Evolutionary conservation across 208 protist species (phyloP).

Genomic region (Paratrypanosoma confusum): DNA sequence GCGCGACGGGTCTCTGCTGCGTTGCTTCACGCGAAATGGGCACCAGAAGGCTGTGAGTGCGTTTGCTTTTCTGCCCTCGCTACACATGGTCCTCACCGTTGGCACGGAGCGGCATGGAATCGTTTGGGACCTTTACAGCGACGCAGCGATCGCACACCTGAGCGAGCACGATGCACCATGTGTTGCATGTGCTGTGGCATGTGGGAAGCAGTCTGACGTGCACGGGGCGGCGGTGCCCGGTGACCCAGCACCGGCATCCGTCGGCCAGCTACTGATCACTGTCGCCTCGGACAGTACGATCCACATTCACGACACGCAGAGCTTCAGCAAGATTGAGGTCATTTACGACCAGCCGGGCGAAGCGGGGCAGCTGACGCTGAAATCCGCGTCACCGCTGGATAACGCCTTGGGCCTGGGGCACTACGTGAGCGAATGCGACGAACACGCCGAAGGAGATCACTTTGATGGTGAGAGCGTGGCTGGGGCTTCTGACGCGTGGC

Average conservation of each 20-base stretch:
- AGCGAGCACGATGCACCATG: constrained; percentile 56
- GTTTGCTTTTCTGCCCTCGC: constrained; percentile 39
- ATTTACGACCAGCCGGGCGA: constrained; percentile 13
- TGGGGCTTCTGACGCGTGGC: not conserved
- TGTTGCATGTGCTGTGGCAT: constrained; percentile 41
- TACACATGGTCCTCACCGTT: constrained; percentile 62
- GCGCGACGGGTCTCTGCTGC: constrained; percentile 31
- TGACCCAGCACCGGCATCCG: too few relatives aligned
- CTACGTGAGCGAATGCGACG: not conserved
- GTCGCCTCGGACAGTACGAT: constrained; percentile 39
- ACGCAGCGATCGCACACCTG: constrained; percentile 40
- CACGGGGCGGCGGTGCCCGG: too few relatives aligned
- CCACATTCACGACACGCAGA: constrained; percentile 54
- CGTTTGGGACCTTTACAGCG: constrained; percentile 70
- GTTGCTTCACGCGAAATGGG: constrained; percentile 23
- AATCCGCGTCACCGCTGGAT: constrained; percentile 6
- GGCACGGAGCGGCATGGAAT: constrained; percentile 62
- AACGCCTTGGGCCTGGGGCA: constrained; percentile 1
- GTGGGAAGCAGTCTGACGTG: too few relatives aligned
- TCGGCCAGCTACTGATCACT: constrained; percentile 47
- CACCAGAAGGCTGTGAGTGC: constrained; percentile 46
- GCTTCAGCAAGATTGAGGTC: constrained; percentile 48
- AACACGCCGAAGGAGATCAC: constrained; percentile 1
- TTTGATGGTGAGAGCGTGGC: too few relatives aligned
- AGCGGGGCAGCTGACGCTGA: not conserved